Evolutionary conservation across 495 filamentous ascomycete species (phyloP).

Genomic region (Rostrohypoxylon terebratum): DNA sequence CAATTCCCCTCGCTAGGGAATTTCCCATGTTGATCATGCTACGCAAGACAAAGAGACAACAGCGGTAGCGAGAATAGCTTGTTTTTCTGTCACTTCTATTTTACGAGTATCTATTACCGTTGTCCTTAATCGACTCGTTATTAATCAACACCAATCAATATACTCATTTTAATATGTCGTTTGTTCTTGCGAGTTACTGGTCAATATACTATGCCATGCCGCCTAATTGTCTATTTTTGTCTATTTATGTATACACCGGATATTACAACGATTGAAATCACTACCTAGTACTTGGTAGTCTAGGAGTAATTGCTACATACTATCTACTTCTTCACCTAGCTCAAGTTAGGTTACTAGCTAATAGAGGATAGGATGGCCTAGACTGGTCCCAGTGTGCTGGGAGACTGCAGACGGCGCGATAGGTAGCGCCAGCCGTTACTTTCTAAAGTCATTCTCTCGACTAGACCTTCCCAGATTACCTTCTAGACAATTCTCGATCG

Average conservation of each 20-base stretch:
- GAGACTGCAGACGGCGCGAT: slow-evolving; percentile 23
- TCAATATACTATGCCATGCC: slow-evolving; percentile 11
- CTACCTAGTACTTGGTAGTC: not conserved
- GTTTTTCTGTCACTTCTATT: slow-evolving; percentile 21
- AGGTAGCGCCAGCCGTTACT: slow-evolving; percentile 19
- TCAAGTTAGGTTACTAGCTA: not conserved
- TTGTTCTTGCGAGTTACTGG: not conserved
- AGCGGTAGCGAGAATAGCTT: slow-evolving; percentile 26
- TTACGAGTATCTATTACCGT: slow-evolving; percentile 3
- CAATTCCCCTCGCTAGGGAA: slow-evolving; percentile 36
- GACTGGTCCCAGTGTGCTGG: slow-evolving; percentile 10
- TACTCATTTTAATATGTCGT: slow-evolving; percentile 4
- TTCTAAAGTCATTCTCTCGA: slow-evolving; percentile 27
- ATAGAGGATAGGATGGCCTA: slow-evolving; percentile 1
- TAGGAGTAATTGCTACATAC: not conserved
- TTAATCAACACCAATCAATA: slow-evolving; percentile 5
- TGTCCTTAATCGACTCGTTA: slow-evolving; percentile 3
- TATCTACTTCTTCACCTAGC: not conserved
- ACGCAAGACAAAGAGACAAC: slow-evolving; percentile 25
- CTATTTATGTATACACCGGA: slow-evolving; percentile 16
- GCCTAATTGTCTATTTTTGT: slow-evolving; percentile 14
- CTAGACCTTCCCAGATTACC: slow-evolving; percentile 19
- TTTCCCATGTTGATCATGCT: slow-evolving; percentile 42
- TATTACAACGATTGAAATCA: not conserved
- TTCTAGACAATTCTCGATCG: slow-evolving; percentile 15